Conservation (phyloP, 257 asterid genomes). For the Solanum phureja region DNA sequence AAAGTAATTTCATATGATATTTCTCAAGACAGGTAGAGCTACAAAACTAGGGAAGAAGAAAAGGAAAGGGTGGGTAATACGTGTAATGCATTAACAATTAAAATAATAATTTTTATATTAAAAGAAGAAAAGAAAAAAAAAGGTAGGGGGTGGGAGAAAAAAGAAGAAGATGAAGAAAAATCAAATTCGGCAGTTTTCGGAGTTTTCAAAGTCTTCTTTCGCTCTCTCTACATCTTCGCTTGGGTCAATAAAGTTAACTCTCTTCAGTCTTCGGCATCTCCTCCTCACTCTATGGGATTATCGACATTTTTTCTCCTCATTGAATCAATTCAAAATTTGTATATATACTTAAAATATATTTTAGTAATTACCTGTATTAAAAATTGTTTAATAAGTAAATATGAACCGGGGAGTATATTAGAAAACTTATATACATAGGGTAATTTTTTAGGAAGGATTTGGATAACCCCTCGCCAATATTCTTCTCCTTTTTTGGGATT, state of each 20-base stretch:
- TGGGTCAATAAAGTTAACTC: slow-evolving; percentile 4
- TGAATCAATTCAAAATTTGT: no score
- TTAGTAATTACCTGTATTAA: no score
- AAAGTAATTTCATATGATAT: background rate
- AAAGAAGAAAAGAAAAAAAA: background rate
- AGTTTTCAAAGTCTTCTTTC: slow-evolving; percentile 23
- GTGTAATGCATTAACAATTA: slow-evolving; percentile 12
- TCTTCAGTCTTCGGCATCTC: background rate
- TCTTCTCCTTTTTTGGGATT: background rate
- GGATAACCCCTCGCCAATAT: background rate
- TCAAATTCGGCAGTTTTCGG: slow-evolving; percentile 24
- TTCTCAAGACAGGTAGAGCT: slow-evolving; percentile 8
- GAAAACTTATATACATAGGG: no score
- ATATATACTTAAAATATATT: no score
- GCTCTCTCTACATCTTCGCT: background rate
- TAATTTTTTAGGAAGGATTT: no score
- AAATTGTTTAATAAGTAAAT: no score
- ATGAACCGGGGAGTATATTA: no score
- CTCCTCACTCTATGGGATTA: slow-evolving; percentile 17
- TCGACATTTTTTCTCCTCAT: background rate
- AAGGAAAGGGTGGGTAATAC: slow-evolving; percentile 22
- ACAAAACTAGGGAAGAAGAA: slow-evolving; percentile 14
- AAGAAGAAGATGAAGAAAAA: slow-evolving; percentile 5
- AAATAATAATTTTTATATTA: background rate
- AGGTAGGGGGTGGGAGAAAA: background rate